phyloP scores from a whole-genome alignment of 805 yeast species.

The Saturnispora saitoi region DNA sequence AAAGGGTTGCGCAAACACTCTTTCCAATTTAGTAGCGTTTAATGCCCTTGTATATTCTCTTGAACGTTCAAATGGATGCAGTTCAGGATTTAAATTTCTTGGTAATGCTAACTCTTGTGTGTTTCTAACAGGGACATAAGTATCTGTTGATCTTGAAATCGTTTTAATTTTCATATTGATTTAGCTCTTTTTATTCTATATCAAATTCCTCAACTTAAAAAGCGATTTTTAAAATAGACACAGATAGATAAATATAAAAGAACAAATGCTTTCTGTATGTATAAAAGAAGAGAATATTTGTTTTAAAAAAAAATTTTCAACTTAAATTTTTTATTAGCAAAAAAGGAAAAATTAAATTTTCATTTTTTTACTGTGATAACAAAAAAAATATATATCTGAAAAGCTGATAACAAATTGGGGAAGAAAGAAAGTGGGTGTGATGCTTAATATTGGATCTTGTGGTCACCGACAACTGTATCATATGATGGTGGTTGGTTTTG shows the following conservation, averaged over 20 bases:
- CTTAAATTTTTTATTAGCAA: neutral
- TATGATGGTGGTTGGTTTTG: constrained; percentile 16
- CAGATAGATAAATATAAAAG: neutral
- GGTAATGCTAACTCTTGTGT: constrained; percentile 83
- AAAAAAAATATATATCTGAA: neutral
- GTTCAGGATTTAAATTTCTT: constrained; percentile 83
- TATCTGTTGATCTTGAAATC: constrained; percentile 80
- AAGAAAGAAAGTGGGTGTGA: neutral
- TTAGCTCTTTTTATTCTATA: neutral
- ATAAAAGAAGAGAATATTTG: too few relatives aligned
- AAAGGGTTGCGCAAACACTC: constrained; percentile 97
- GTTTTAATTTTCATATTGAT: constrained; percentile 70
- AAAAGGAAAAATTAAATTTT: constrained; percentile 2
- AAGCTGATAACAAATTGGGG: neutral
- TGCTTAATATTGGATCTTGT: constrained; percentile 16
- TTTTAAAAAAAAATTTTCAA: too few relatives aligned
- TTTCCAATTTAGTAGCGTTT: constrained; percentile 89
- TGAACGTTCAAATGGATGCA: constrained; percentile 96
- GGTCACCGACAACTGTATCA: constrained; percentile 19
- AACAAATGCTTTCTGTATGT: neutral
- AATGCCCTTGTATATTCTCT: constrained; percentile 92
- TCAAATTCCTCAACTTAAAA: too few relatives aligned
- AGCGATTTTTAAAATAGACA: too few relatives aligned
- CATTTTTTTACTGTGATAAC: neutral
- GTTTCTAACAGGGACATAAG: constrained; percentile 85